Evolutionary conservation across 2,329 filamentous ascomycete genomes (phyloP), one percentile per base, ranked within the genome.

Genomic region (Fusarium tanahbumbuense): DNA sequence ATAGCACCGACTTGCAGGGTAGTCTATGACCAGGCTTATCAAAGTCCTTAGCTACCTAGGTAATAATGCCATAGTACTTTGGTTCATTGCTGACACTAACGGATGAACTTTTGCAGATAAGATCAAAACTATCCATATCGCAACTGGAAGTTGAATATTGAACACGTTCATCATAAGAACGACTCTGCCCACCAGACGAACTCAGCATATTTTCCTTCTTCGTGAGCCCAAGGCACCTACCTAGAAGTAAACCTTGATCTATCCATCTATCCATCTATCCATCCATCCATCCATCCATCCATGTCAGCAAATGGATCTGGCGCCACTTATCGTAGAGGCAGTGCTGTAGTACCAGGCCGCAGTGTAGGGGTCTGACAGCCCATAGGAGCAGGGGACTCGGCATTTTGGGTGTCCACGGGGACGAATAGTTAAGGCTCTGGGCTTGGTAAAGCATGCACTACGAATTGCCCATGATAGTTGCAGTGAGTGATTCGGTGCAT

Each of bases 1-100:
- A 70, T 69, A 69, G 67, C 32, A 63, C 28, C 40, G 42, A 37
- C 18, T 22, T 46, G 48, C 48, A 41, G 48, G 67, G 54, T 67
- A 28, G 11, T 28, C 11, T 28, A 44, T 46, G 53, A 42, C 44
- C 37, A 47, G 32, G n/a, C 18, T 50, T 37, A 37, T 37, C 18
- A 37, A 37, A 37, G 18, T n/a, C 34, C 34, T 37, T n/a, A 30
- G 6, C 28, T 13, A 13, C 2, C 11, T 28, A 13, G 32, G 9
- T 6, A 37, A 6, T n/a, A n/a, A n/a, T n/a, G n/a, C n/a, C n/a
- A n/a, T n/a, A n/a, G n/a, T n/a, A 37, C 34, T 37, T 37, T 37
- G 16, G 16, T 37, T 11, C 9, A 37, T n/a, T 37, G 34, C 34
- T 37, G 34, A 37, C 32, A 34, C 34, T 37, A 37, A 37, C 34